Evolutionary conservation across 1,284 basidiomycete species (phyloP), one percentile per base, ranked within the genome.

Genomic region (Ceratobasidium theobromae): DNA sequence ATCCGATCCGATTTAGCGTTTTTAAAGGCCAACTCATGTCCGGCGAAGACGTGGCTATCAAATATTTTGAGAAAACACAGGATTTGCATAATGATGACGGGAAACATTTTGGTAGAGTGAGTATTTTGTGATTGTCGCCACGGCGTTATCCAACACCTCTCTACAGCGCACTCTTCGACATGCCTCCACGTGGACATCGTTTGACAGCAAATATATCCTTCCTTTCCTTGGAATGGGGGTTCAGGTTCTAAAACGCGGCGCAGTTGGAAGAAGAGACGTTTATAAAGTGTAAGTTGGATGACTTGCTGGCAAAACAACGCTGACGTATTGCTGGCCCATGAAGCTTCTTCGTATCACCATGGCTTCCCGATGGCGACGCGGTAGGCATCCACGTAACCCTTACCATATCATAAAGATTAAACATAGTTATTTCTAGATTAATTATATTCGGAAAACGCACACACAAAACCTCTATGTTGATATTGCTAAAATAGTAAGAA

Each of bases 181-280:
- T 28, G 49, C 49, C 49, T 32, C 49, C 2, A 52, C 28, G 8
- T 52, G 49, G 49, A 16, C 25, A 30, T 52, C 49, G 16, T 52
- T 52, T 33, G 49, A 52, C 16, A 52, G 16, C 30, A 28, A 28
- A 32, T 52, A 52, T 16, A 52, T 52, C 16, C 28, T 52, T 16
- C 49, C 49, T 32, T 52, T 52, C 23, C 28, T 52, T 16, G 49
- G 49, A n/a, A 52, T 52, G 49, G 49, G 49, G 11, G 49, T 52
- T 8, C 14, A 32, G 5, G 25, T 52, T 21, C 28, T 52, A 33
- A 52, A 52, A 14, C 27, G 11, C 4, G 5, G 6, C 4, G 30
- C 4, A n/a, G 27, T 14, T 32, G 27, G 27, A 12, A n/a, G n/a
- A 2, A 11, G 28, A 16, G 49, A 45, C 18, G 9, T 11, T 5